phyloP scores from a whole-genome alignment of 805 yeast species.

The Ogataea philodendri region DNA sequence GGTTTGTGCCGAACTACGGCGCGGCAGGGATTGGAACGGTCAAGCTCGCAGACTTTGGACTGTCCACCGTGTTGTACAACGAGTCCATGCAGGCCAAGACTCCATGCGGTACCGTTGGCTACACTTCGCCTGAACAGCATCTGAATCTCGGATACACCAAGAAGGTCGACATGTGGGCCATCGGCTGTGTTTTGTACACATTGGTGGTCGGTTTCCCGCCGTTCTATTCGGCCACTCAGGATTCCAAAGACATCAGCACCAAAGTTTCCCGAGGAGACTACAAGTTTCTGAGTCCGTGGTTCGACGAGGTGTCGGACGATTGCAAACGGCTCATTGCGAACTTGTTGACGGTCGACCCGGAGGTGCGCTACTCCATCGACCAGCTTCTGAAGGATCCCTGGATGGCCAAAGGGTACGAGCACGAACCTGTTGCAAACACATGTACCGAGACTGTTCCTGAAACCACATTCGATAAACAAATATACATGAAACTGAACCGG shows the following conservation, averaged over 20 bases:
- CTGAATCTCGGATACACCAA: slow-evolving; percentile 58
- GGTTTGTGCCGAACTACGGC: slow-evolving; percentile 49
- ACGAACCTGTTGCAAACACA: slow-evolving; percentile 7
- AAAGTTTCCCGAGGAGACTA: slow-evolving; percentile 72
- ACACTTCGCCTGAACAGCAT: slow-evolving; percentile 72
- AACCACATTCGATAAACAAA: slow-evolving; percentile 27
- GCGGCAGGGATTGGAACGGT: slow-evolving; percentile 64
- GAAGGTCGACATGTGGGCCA: slow-evolving; percentile 71
- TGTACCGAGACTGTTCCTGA: slow-evolving; percentile 29
- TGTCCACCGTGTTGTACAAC: slow-evolving; percentile 54
- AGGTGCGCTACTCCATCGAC: slow-evolving; percentile 62
- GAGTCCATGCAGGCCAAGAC: slow-evolving; percentile 52
- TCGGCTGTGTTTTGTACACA: slow-evolving; percentile 70
- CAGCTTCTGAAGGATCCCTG: slow-evolving; percentile 72
- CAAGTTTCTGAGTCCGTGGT: slow-evolving; percentile 79
- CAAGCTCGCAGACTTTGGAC: slow-evolving; percentile 68
- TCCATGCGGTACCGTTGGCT: slow-evolving; percentile 76
- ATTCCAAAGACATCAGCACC: slow-evolving; percentile 56
- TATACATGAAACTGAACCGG: slow-evolving; percentile 31
- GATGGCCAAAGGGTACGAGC: slow-evolving; percentile 39
- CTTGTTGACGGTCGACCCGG: slow-evolving; percentile 68
- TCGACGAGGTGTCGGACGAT: slow-evolving; percentile 75
- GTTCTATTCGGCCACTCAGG: slow-evolving; percentile 61
- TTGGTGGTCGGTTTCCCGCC: slow-evolving; percentile 74
- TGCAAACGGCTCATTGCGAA: slow-evolving; percentile 68